These are phyloP conservation scores for Vitis hybrid DNA, from an alignment of 177 flowering plant genomes.

Conservation along the genomic window DNA sequence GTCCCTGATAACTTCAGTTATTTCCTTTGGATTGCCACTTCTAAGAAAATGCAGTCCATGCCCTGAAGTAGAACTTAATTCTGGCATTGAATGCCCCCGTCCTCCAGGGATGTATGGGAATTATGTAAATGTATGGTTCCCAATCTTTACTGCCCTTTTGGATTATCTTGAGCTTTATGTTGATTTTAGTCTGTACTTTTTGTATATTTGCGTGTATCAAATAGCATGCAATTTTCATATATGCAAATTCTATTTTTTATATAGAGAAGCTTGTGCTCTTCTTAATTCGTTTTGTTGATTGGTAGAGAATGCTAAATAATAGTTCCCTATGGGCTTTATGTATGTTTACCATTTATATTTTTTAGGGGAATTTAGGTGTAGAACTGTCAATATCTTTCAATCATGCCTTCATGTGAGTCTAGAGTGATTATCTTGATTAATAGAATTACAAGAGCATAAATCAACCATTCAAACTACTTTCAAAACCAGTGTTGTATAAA, in stretches of 20 bases:
- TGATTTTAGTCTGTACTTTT: neutral
- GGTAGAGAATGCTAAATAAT: too few relatives aligned
- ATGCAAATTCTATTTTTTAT: too few relatives aligned
- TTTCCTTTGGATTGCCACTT: constrained; percentile 93
- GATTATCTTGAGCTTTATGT: neutral
- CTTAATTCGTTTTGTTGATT: too few relatives aligned
- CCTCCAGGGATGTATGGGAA: constrained; percentile 97
- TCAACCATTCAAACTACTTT: neutral
- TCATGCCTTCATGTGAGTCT: neutral
- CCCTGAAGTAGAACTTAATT: constrained; percentile 65
- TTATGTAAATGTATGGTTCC: constrained; percentile 85
- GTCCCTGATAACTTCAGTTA: constrained; percentile 75
- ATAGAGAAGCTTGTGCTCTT: too few relatives aligned
- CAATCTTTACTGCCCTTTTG: neutral
- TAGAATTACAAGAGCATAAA: neutral
- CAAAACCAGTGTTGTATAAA: neutral
- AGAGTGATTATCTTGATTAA: neutral
- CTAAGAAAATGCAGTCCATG: constrained; percentile 89
- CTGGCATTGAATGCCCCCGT: constrained; percentile 84
- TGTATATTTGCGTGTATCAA: neutral
- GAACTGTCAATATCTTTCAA: neutral
- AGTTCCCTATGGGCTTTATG: too few relatives aligned
- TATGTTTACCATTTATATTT: too few relatives aligned
- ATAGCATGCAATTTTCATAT: neutral
- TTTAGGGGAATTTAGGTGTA: too few relatives aligned